Base-by-base conservation (phyloP, 805 yeast species). In the Spathaspora passalidarum region DNA sequence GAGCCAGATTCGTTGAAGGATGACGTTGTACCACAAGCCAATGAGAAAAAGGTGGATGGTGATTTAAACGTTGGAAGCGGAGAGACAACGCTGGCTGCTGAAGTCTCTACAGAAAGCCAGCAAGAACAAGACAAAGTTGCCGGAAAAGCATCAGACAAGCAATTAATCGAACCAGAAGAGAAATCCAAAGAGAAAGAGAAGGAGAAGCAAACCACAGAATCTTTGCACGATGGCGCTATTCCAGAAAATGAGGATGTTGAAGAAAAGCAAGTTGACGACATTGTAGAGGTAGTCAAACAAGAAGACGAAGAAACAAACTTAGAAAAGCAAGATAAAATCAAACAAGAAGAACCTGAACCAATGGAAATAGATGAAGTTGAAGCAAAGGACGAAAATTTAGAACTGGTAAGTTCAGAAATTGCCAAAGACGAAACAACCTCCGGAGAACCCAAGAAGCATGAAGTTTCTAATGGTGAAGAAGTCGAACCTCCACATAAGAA, bases 401-500 rank as follows among this genome's bases (percentile, higher is more conserved):
- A 11, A 29, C 13, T 25, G 29, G 34, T 3, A 29, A 29, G 8
- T 10, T 13, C 34, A 3, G 17, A 29, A 29, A 13, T 3, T 29
- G 34, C 7, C 16, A 29, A 29, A 13, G 14, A 29, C 5, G 34
- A 29, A 8, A 13, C 34, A 9, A 3, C 34, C 13, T n/a, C 9
- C 13, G 29, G 13, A 25, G 29, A 5, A 4, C 29, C 29, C 34
- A 29, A n/a, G 34, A 29, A 29, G n/a, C 16, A 29, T 17, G n/a
- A 29, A 6, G 3, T 29, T 29, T 23, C 42, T 13, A 39, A 39
- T 16, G 34, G 32, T 2, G 34, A 29, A 20, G 45, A 38, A 18
- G 44, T 18, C 4, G 49, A 43, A 37, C 46, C 49, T 13, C 40
- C 40, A 19, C 5, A 29, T 4, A 51, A 49, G 36, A 51, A 49